Evolutionary conservation across 345 rosid genomes (phyloP).

Genomic region (Combretum micranthum): DNA sequence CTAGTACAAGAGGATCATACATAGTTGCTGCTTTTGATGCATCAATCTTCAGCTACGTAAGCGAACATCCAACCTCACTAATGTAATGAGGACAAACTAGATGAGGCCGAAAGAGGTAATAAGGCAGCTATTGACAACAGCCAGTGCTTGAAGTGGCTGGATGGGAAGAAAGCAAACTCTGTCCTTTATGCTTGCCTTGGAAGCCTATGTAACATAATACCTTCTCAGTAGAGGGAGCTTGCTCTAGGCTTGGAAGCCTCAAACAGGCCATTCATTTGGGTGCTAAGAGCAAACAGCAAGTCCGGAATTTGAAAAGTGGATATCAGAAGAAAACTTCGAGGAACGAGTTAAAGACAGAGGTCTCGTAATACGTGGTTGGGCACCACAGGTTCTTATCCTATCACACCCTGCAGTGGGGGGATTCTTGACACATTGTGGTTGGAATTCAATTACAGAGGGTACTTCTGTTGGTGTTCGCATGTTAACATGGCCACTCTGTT

Average conservation of each 20-base stretch:
- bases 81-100: conserved; percentile 12
- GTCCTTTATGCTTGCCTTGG: conserved; percentile 36
- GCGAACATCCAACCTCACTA: too few relatives aligned
- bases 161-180: conserved; percentile 10
- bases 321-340: conserved; percentile 19
- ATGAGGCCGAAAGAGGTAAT: conserved; percentile 21
- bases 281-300: conserved; percentile 7
- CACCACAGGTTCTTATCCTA: conserved; percentile 30
- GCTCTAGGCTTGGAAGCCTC: conserved; percentile 35
- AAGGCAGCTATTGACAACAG: conserved; percentile 11
- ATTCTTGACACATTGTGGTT: conserved; percentile 36
- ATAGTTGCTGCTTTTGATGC: too few relatives aligned
- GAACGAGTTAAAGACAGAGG: conserved; percentile 22
- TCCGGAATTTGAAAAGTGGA: conserved; percentile 23
- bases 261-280: conserved; percentile 27
- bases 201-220: conserved; percentile 11
- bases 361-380: conserved; percentile 28
- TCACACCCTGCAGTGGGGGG: conserved; percentile 29
- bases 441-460: conserved; percentile 29
- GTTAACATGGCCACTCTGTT: conserved; percentile 29
- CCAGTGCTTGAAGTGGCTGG: conserved; percentile 26
- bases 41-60: too few relatives aligned
- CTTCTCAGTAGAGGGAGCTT: conserved; percentile 16
- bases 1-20: too few relatives aligned
- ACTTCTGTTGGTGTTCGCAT: conserved; percentile 24